Evolutionary conservation across 1,139 yeast genomes (phyloP).

Genomic region (Blastobotrys malaysiensis): DNA sequence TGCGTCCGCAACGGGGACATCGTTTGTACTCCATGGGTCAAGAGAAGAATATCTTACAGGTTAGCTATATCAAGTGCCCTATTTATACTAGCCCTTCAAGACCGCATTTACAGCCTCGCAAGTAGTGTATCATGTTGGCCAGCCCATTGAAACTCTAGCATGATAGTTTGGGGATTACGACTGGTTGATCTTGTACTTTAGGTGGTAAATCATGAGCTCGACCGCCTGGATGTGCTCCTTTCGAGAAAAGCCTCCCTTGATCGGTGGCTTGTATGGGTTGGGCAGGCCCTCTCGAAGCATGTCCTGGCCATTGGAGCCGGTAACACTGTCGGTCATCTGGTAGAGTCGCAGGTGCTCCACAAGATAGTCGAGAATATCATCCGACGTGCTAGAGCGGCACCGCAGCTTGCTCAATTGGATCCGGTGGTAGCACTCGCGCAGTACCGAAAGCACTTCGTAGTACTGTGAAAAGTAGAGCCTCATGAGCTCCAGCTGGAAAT

Average conservation of each 20-base stretch:
- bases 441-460: slow-evolving; percentile 6
- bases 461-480: slow-evolving; percentile 8
- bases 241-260: slow-evolving; percentile 5
- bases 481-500: slow-evolving; percentile 9
- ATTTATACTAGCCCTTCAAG: not conserved
- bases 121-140: not conserved
- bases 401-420: slow-evolving; percentile 8
- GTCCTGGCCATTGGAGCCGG: slow-evolving; percentile 10
- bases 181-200: slow-evolving; percentile 3
- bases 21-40: not conserved
- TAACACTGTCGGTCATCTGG: slow-evolving; percentile 4
- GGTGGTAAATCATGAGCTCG: slow-evolving; percentile 9
- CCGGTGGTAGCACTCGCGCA: slow-evolving; percentile 7
- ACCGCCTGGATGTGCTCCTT: slow-evolving; percentile 8
- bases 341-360: slow-evolving; percentile 9
- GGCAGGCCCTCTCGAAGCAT: slow-evolving; percentile 8
- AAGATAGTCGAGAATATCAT: slow-evolving; percentile 7
- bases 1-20: not conserved
- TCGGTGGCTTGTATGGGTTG: slow-evolving; percentile 8
- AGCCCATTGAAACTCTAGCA: not conserved
- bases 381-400: slow-evolving; percentile 5
- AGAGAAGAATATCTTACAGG: not conserved
- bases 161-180: not conserved
- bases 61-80: not conserved
- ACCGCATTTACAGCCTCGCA: not conserved